phyloP scores from a whole-genome alignment of 768 basidiomycete species.

The Arthromyces matolae region DNA sequence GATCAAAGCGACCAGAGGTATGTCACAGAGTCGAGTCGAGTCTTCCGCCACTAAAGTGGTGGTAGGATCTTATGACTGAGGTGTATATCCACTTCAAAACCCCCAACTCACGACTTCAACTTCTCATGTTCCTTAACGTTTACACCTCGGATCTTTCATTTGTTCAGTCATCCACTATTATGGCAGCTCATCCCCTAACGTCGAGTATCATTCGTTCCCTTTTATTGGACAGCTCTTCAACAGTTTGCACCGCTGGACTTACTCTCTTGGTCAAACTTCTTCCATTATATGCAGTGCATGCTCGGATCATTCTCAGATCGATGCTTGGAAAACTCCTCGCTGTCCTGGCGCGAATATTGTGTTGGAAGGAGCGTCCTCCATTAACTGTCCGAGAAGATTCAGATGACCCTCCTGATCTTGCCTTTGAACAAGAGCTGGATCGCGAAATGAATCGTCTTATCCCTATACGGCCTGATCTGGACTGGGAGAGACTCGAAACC shows the following conservation, averaged over 20 bases:
- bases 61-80: slow-evolving; percentile 70
- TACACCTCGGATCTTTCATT: slow-evolving; percentile 58
- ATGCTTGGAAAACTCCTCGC: slow-evolving; percentile 64
- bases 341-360: slow-evolving; percentile 66
- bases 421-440: slow-evolving; percentile 39
- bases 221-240: slow-evolving; percentile 72
- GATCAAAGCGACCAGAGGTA: slow-evolving; percentile 61
- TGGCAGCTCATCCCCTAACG: slow-evolving; percentile 64
- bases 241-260: slow-evolving; percentile 60
- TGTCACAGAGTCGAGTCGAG: slow-evolving; percentile 23
- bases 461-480: slow-evolving; percentile 49
- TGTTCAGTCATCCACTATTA: slow-evolving; percentile 39
- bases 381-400: slow-evolving; percentile 24
- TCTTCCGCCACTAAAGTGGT: slow-evolving; percentile 6
- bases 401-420: slow-evolving; percentile 29
- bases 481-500: slow-evolving; percentile 66
- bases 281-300: slow-evolving; percentile 69
- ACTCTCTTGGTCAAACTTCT: slow-evolving; percentile 66
- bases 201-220: slow-evolving; percentile 63
- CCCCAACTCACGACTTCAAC: slow-evolving; percentile 63
- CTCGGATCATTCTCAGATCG: slow-evolving; percentile 49
- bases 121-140: slow-evolving; percentile 61
- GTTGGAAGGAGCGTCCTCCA: slow-evolving; percentile 62
- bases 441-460: slow-evolving; percentile 35
- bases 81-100: slow-evolving; percentile 57